Base-by-base conservation (phyloP, 2,329 filamentous ascomycete genomes). In the Colletotrichum noveboracense region DNA sequence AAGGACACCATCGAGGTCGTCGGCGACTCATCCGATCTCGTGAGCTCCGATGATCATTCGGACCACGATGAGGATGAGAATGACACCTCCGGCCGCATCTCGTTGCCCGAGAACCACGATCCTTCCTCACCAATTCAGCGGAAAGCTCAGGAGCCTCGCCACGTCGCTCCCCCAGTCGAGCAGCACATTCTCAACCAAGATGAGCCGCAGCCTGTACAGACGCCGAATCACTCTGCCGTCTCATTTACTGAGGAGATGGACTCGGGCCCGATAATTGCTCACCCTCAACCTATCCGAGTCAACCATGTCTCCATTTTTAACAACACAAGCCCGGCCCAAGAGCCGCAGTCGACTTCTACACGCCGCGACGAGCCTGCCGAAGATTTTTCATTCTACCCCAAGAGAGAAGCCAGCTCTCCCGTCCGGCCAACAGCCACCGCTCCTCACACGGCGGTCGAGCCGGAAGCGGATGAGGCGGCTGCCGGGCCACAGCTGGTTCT, bases 1-100 rank as follows among this genome's bases (percentile, higher is more conserved):
- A 87, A 90, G 79, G 90, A 91, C 79, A 91, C 89, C 16, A 91
- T 91, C 75, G 88, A 91, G 79, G 90, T 91, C 65, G 88, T 89
- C 62, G 87, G 88, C 55, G 79, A 81, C 58, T 82, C 82, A 6
- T 82, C 70, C 10, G 74, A 76, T 4, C 71, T 82, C 36, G 83
- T 81, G 18, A 81, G 80, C 18, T 81, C 82, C 9, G 83, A 84
- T 16, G 81, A 78, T 7, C 79, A 79, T 8, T 80, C 80, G 16
- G 67, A 78, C 18, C 69, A 74, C 9, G 74, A 77, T 7, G 71
- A 76, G 7, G 55, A 75, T n/a, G 43, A 73, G 28, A 65, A 75
- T 30, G 69, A 70, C 61, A 21, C 30, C 21, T 58, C 71, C 48
- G 58, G 38, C 48, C 43, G 30, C 55, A 30, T 55, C 26, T 34